phyloP scores from a whole-genome alignment of 2,329 filamentous ascomycete species.

The Rutstroemia sp. region DNA sequence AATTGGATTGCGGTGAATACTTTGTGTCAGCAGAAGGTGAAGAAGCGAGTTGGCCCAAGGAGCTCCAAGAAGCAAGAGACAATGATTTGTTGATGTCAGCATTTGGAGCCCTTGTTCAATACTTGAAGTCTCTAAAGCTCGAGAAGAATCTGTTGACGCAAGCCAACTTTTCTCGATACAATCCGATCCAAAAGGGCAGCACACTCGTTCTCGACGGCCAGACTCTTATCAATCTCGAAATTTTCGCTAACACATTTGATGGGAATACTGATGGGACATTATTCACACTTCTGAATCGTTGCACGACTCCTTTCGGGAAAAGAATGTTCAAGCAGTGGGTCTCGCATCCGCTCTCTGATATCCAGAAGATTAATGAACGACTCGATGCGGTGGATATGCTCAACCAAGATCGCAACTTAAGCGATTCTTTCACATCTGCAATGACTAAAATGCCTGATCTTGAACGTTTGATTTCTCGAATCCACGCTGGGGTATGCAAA shows the following conservation, averaged over 20 bases:
- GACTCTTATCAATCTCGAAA: constrained; percentile 94
- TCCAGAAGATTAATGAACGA: constrained; percentile 81
- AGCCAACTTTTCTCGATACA: constrained; percentile 86
- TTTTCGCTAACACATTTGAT: constrained; percentile 90
- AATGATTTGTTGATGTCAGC: constrained; percentile 86
- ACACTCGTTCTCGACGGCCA: constrained; percentile 92
- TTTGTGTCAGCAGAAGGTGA: constrained; percentile 54
- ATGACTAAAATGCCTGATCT: constrained; percentile 89
- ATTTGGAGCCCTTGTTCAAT: constrained; percentile 80
- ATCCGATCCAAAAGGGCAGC: constrained; percentile 80
- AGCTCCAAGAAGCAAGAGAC: constrained; percentile 61
- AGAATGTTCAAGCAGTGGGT: constrained; percentile 95
- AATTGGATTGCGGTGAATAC: constrained; percentile 73
- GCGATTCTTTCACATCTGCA: constrained; percentile 82
- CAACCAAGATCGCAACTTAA: constrained; percentile 72
- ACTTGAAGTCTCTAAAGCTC: constrained; percentile 79
- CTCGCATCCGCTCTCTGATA: constrained; percentile 86
- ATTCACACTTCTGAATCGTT: constrained; percentile 85
- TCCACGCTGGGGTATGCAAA: constrained; percentile 86
- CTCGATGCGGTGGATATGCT: constrained; percentile 91
- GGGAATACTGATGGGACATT: constrained; percentile 79
- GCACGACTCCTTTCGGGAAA: constrained; percentile 95
- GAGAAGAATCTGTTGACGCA: constrained; percentile 82
- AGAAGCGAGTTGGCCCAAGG: constrained; percentile 65
- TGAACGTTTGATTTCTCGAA: constrained; percentile 85